Base-by-base conservation (phyloP, 768 basidiomycete species). In the Xerocomus brunneocitrinus region DNA sequence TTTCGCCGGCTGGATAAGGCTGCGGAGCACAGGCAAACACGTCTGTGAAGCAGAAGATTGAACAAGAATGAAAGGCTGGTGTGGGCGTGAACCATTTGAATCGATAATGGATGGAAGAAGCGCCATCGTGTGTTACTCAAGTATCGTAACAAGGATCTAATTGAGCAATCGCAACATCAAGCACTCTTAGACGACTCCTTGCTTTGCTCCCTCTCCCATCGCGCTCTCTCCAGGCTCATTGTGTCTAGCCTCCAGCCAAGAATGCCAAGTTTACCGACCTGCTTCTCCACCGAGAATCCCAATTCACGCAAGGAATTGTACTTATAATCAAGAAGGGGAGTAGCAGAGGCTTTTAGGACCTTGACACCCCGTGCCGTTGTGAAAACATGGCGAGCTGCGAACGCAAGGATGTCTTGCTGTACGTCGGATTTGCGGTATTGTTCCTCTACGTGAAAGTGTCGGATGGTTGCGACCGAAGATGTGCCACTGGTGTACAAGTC, bases 371-470 rank as follows among this genome's bases (percentile, higher is more conserved):
- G 46, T 49, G 76, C 68, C 8, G 68, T 61, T 12, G 72, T 64
- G 64, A 91, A 89, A n/a, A 82, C 79, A 50, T 78, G 75, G 31
- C 73, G 65, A 25, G 83, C 63, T 0, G 84, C 86, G 62, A 81
- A 75, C n/a, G 73, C 63, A 8, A 91, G 71, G 28, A 91, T 65
- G 62, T 91, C 89, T 16, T 80, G 70, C 63, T 90, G 86, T 40
- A 87, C 74, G 12, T 73, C 73, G 24, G 79, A 69, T 8, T 59
- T 58, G 47, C 86, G 79, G 60, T 81, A 91, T 14, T 71, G 73
- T 58, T 84, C 84, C 38, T 88, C 84, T 25, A 87, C 79, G 59
- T 80, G 84, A 67, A 90, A 84, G 65, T 91, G 89, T 30, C 87
- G 83, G 59, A 91, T 82, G 16, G 75, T 70, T 10, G 84, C 89